Percentiles rank a stretch among this genome's conserved stretches.
These are phyloP conservation scores for Pythium phragmitis DNA, from an alignment of 352 stramenopile species.

Conservation along the genomic window DNA sequence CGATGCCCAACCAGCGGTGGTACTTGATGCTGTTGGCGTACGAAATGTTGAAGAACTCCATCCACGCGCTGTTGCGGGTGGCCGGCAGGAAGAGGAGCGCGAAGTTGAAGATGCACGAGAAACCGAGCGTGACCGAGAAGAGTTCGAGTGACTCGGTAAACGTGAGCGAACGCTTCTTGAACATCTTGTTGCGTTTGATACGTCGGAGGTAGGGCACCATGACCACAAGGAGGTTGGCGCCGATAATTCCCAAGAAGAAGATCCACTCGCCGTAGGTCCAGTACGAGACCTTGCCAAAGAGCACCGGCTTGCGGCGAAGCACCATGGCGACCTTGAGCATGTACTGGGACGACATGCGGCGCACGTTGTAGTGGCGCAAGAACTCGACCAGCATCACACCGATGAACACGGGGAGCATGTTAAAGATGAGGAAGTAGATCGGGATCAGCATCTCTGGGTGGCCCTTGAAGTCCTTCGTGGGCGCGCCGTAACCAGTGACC, in stretches of 20 bases:
- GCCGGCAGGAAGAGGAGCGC: slow-evolving; percentile 47
- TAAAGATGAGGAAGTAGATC: slow-evolving; percentile 48
- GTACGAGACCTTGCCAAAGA: slow-evolving; percentile 27
- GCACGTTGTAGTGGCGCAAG: slow-evolving; percentile 36
- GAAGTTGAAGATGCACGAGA: slow-evolving; percentile 73
- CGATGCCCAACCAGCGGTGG: slow-evolving; percentile 35
- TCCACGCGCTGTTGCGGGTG: slow-evolving; percentile 40
- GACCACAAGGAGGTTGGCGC: slow-evolving; percentile 57
- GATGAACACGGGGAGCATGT: slow-evolving; percentile 35
- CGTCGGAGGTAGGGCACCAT: slow-evolving; percentile 28
- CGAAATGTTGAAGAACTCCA: slow-evolving; percentile 42
- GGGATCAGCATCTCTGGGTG: slow-evolving; percentile 49
- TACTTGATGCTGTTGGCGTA: slow-evolving; percentile 46
- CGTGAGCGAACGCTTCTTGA: slow-evolving; percentile 41
- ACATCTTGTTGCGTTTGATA: slow-evolving; percentile 35
- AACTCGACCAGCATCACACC: slow-evolving; percentile 37
- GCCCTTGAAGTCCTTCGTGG: not conserved
- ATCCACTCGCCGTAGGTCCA: slow-evolving; percentile 38
- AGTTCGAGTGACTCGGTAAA: slow-evolving; percentile 28
- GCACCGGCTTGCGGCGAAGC: slow-evolving; percentile 40
- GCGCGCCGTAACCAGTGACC: too few relatives aligned
- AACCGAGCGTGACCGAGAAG: slow-evolving; percentile 18
- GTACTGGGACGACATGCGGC: slow-evolving; percentile 30
- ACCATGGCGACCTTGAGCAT: slow-evolving; percentile 30
- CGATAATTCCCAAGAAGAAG: slow-evolving; percentile 44